Conservation (phyloP, 1,284 basidiomycete species). For the Puccinia hordei region DNA sequence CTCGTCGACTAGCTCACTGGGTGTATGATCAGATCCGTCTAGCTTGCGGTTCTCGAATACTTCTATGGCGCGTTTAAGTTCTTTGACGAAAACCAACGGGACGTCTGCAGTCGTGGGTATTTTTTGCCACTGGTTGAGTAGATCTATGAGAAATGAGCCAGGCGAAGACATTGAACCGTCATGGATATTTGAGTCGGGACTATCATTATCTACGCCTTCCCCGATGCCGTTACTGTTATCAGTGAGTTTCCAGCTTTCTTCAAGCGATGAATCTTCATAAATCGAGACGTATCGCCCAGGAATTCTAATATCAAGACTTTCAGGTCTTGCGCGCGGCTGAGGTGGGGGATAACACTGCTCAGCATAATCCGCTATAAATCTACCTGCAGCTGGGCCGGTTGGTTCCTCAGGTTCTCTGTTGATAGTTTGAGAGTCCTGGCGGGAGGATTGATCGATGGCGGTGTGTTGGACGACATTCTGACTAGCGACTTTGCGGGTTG, state of each 20-base stretch:
- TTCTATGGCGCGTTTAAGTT: conserved; percentile 11
- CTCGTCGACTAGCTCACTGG: not conserved
- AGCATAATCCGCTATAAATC: not conserved
- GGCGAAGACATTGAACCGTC: not conserved
- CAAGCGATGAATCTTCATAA: not conserved
- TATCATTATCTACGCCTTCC: not conserved
- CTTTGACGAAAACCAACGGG: not conserved
- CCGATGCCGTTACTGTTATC: not conserved
- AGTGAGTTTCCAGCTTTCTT: not conserved
- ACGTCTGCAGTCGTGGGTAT: not conserved
- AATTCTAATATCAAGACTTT: not conserved
- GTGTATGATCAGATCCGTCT: not conserved
- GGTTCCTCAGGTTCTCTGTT: not conserved
- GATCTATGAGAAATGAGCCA: conserved; percentile 9
- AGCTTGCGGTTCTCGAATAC: not conserved
- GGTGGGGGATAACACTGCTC: not conserved
- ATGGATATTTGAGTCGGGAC: not conserved
- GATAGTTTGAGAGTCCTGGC: not conserved
- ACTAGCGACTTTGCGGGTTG: not conserved
- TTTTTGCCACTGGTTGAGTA: conserved; percentile 19
- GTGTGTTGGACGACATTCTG: not conserved
- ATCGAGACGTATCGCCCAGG: conserved; percentile 19
- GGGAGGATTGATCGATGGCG: not conserved
- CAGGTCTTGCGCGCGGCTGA: not conserved
- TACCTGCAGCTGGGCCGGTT: not conserved